Percentiles rank a stretch among this genome's conserved stretches.
Conservation (phyloP, 352 stramenopile genomes). For the Salisapilia sapeloensis region DNA sequence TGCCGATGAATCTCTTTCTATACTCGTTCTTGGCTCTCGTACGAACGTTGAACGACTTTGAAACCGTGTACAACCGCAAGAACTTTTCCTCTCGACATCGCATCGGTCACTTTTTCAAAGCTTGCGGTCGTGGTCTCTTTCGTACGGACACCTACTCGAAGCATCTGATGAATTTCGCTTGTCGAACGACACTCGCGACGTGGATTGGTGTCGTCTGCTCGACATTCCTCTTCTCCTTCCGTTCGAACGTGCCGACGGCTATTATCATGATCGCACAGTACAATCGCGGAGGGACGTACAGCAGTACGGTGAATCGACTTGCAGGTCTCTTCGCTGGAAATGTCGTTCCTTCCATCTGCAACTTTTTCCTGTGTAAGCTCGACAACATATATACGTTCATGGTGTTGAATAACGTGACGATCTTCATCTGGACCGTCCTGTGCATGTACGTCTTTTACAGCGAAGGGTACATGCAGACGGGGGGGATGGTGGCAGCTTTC, state of each 20-base stretch:
- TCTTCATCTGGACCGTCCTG: conserved; percentile 36
- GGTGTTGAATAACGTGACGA: conserved; percentile 31
- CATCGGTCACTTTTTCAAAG: conserved; percentile 29
- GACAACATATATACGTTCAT: conserved; percentile 23
- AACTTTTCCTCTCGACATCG: conserved; percentile 38
- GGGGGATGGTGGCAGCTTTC: conserved; percentile 49
- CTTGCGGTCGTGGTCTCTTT: conserved; percentile 13
- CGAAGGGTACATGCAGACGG: conserved; percentile 23
- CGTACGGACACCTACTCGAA: conserved; percentile 26
- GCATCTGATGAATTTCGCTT: conserved; percentile 26
- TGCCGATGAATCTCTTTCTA: conserved; percentile 65
- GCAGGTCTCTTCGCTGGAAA: conserved; percentile 44
- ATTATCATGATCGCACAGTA: conserved; percentile 56
- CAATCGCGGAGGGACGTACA: conserved; percentile 50
- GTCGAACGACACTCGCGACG: conserved; percentile 43
- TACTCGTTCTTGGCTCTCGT: conserved; percentile 64
- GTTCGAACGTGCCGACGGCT: conserved; percentile 33
- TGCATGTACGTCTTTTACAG: conserved; percentile 68
- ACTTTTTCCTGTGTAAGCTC: conserved; percentile 53
- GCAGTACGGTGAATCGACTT: conserved; percentile 47
- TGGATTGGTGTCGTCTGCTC: conserved; percentile 35
- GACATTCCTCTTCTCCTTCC: conserved; percentile 61
- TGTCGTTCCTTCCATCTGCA: conserved; percentile 49
- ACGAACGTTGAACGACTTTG: conserved; percentile 43
- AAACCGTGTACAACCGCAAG: conserved; percentile 48